Base-by-base conservation (phyloP, 2,329 filamentous ascomycete genomes). In the Ramichloridium luteum region DNA sequence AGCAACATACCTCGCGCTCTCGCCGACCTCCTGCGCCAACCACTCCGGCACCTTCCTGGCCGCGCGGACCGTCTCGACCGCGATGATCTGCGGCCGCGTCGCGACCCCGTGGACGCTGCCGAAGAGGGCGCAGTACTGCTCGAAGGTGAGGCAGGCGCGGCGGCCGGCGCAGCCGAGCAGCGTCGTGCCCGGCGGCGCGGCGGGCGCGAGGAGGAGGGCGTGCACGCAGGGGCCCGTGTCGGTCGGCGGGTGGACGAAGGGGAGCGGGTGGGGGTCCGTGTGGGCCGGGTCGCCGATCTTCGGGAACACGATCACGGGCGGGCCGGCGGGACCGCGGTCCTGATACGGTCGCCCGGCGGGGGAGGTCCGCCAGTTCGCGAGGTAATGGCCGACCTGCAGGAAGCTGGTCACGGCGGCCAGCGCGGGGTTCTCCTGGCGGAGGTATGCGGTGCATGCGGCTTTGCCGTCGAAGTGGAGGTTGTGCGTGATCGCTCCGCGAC, bases 401-500 rank as follows among this genome's bases (percentile, higher is more conserved):
- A 51, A 39, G 17, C 41, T 53, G 30, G n/a, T n/a, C 48, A 52
- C 36, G 50, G 54, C 23, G 16, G 45, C 48, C 18, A 59, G 35
- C 6, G 35, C 31, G 0, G 45, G 47, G 37, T 53, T 64, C n/a
- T 49, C 45, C 23, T 63, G 56, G 32, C 59, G 63, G 39, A 65
- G n/a, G n/a, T n/a, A n/a, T n/a, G n/a, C n/a, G n/a, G n/a, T n/a
- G n/a, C n/a, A n/a, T n/a, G 25, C 32, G 25, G 25, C 25, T 11
- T 27, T 37, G 5, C 31, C 25, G 14, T 26, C 30, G 22, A 32
- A 38, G 27, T 40, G 59, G 28, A 57, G 56, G 1, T 62, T 55
- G 10, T 49, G 44, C 3, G 34, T 54, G 33, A 63, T 63, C 37
- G 61, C 60, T 0, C 62, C 62, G 6, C 43, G 44, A n/a, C 54